These are phyloP conservation scores for Geotrichum bryndzae DNA, from an alignment of 1,139 yeast species.

Conservation along the genomic window DNA sequence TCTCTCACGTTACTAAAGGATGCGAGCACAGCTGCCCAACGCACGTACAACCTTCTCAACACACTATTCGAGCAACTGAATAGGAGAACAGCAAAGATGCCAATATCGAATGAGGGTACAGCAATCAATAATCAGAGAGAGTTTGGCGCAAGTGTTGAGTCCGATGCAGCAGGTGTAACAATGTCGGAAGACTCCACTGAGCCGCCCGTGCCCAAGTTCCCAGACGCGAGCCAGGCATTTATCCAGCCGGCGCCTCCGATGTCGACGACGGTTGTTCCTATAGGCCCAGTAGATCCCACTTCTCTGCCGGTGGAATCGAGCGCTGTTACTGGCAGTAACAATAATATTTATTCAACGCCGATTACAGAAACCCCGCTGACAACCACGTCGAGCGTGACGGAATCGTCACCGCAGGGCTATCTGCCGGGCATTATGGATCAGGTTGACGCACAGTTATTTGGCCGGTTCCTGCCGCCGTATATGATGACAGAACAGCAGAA, in stretches of 20 bases:
- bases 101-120: neutral
- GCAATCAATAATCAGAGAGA: neutral
- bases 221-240: neutral
- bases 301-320: neutral
- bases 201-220: neutral
- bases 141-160: neutral
- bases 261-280: neutral
- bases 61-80: conserved; percentile 72
- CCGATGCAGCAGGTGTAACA: neutral
- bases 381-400: neutral
- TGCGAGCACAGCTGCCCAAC: conserved; percentile 67
- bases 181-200: neutral
- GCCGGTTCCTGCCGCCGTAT: conserved; percentile 74
- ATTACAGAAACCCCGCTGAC: neutral
- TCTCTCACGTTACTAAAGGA: conserved; percentile 67
- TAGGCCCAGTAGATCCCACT: neutral
- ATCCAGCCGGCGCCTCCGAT: neutral
- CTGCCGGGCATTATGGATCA: conserved; percentile 80
- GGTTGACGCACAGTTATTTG: conserved; percentile 76
- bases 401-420: conserved; percentile 34
- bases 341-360: neutral
- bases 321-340: neutral
- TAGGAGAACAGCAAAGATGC: conserved; percentile 18
- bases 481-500: conserved; percentile 41
- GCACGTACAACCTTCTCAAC: conserved; percentile 74